Evolutionary conservation across 202 grass and related monocot genomes (phyloP).

Genomic region (Musa balbisiana): DNA sequence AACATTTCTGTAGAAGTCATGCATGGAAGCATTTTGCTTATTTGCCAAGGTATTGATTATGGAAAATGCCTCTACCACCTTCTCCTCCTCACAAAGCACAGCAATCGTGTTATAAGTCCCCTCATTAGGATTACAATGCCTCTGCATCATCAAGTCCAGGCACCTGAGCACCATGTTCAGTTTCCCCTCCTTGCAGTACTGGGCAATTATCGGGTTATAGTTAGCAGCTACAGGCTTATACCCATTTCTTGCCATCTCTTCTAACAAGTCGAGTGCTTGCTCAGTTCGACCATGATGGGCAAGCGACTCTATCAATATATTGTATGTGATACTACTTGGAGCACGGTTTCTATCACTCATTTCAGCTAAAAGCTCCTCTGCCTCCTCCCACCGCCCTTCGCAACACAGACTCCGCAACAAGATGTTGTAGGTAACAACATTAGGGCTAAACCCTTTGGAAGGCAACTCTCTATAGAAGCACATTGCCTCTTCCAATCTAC

Average conservation of each 20-base stretch:
- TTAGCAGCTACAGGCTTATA: slow-evolving; percentile 27
- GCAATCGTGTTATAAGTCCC: slow-evolving; percentile 37
- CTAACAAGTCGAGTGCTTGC: slow-evolving; percentile 32
- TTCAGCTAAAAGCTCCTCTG: slow-evolving; percentile 27
- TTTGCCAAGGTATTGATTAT: slow-evolving; percentile 28
- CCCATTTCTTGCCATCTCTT: slow-evolving; percentile 26
- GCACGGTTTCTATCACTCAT: slow-evolving; percentile 25
- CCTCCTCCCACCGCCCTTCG: slow-evolving; percentile 29
- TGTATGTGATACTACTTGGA: slow-evolving; percentile 33
- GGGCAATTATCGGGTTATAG: slow-evolving; percentile 35
- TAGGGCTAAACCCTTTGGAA: slow-evolving; percentile 9
- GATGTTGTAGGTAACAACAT: slow-evolving; percentile 35
- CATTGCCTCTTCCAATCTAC: slow-evolving; percentile 26
- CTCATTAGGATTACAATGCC: slow-evolving; percentile 23
- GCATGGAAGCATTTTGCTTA: slow-evolving; percentile 20
- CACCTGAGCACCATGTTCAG: slow-evolving; percentile 36
- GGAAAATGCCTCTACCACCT: slow-evolving; percentile 27
- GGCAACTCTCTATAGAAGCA: slow-evolving; percentile 23
- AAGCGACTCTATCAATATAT: slow-evolving; percentile 30
- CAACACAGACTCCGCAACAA: slow-evolving; percentile 27
- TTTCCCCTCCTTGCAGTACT: slow-evolving; percentile 27
- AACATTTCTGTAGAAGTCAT: slow-evolving; percentile 34
- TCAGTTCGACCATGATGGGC: slow-evolving; percentile 25
- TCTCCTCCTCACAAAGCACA: slow-evolving; percentile 31
- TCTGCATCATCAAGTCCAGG: slow-evolving; percentile 23